Percentiles rank a stretch among this genome's conserved stretches.
These are phyloP conservation scores for Circinella minor DNA, from an alignment of 371 early-diverging fungal genomes.

Conservation along the genomic window DNA sequence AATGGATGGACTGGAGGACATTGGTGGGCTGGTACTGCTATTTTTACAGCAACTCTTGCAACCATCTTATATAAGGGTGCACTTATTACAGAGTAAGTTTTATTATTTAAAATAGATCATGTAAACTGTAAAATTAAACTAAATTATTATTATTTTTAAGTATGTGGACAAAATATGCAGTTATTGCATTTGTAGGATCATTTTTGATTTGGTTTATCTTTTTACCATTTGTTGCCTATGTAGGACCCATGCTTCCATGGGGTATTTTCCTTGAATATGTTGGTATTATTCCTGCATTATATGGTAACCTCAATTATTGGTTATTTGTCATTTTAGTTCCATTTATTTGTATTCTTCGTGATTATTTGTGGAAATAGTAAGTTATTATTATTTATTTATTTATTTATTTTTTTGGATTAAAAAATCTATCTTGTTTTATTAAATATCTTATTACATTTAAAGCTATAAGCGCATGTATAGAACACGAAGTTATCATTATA, in stretches of 20 bases:
- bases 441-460: conserved; percentile 1
- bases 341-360: conserved; percentile 76
- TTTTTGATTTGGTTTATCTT: conserved; percentile 88
- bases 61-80: conserved; percentile 86
- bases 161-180: conserved; percentile 87
- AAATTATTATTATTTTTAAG: conserved; percentile 25
- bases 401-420: no score
- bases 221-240: conserved; percentile 82
- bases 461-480: conserved; percentile 83
- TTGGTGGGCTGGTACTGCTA: conserved; percentile 79
- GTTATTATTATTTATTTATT: conserved; percentile 36
- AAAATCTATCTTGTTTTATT: not conserved
- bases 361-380: conserved; percentile 93
- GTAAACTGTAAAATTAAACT: not conserved
- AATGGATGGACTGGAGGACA: conserved; percentile 74
- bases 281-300: conserved; percentile 75
- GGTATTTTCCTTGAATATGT: conserved; percentile 82
- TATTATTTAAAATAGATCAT: not conserved
- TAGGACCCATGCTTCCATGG: conserved; percentile 70
- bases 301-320: conserved; percentile 85
- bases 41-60: conserved; percentile 79
- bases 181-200: conserved; percentile 81
- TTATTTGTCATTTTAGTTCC: conserved; percentile 84
- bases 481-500: conserved; percentile 87
- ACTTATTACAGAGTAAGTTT: conserved; percentile 75